Evolutionary conservation across 805 yeast species (phyloP).

Genomic region (Candida parachauliodes): DNA sequence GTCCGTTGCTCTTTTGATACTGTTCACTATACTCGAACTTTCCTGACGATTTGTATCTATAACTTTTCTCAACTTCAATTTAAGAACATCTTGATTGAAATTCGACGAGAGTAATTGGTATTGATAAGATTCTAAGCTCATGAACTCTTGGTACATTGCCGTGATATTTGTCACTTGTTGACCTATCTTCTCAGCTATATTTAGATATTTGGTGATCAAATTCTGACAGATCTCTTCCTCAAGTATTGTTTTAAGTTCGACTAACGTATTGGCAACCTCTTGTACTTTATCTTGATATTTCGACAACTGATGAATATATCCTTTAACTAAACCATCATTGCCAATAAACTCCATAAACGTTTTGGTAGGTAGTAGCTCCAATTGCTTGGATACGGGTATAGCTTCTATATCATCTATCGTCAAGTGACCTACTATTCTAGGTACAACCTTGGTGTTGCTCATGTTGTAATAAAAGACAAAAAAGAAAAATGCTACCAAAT

Average conservation of each 20-base stretch:
- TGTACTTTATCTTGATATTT: constrained; percentile 16
- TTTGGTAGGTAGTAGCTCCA: constrained; percentile 27
- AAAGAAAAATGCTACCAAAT: constrained; percentile 3
- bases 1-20: constrained; percentile 11
- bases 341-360: constrained; percentile 23
- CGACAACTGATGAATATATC: constrained; percentile 25
- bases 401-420: constrained; percentile 5
- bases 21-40: constrained; percentile 16
- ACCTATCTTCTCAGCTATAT: constrained; percentile 18
- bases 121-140: constrained; percentile 33
- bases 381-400: constrained; percentile 20
- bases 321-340: constrained; percentile 27
- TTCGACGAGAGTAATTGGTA: constrained; percentile 36
- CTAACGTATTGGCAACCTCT: constrained; percentile 12
- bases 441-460: neutral
- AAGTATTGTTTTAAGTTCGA: constrained; percentile 19
- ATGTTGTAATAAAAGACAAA: neutral
- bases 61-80: constrained; percentile 22
- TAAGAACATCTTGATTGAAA: constrained; percentile 29
- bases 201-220: constrained; percentile 19
- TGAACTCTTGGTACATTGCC: constrained; percentile 27
- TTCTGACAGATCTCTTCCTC: constrained; percentile 8
- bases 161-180: constrained; percentile 22
- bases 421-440: neutral
- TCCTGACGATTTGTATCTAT: constrained; percentile 21